Evolutionary conservation across 768 basidiomycete species (phyloP).

Genomic region (Phaeotremella fagi): DNA sequence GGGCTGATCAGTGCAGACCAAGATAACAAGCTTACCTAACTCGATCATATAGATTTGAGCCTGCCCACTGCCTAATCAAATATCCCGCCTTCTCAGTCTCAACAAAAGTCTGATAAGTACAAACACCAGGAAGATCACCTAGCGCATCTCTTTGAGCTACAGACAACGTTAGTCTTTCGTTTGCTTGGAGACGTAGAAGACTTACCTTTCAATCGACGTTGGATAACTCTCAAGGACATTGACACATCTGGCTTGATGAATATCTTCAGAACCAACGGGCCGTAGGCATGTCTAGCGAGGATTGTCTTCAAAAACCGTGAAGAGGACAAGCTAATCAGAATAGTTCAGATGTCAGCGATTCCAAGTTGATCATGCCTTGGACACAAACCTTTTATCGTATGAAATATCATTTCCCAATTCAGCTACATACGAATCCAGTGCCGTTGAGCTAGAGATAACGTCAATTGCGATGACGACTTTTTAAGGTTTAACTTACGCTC

Average conservation of each 20-base stretch:
- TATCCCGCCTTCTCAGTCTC: conserved; percentile 97
- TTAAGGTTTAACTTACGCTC: conserved; percentile 35
- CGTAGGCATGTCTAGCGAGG: conserved; percentile 75
- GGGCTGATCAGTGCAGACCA: no score
- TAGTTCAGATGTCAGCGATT: background rate
- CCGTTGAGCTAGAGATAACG: conserved; percentile 46
- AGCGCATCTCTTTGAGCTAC: conserved; percentile 81
- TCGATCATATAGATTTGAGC: conserved; percentile 90
- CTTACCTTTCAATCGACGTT: conserved; percentile 67
- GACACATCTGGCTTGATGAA: conserved; percentile 92
- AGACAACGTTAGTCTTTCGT: background rate
- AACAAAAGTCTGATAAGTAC: conserved; percentile 79
- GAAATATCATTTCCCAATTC: conserved; percentile 81
- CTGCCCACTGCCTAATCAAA: conserved; percentile 88
- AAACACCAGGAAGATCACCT: conserved; percentile 77
- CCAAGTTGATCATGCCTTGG: background rate
- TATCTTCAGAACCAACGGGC: conserved; percentile 83
- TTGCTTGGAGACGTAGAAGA: background rate
- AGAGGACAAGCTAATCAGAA: conserved; percentile 57
- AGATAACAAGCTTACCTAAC: no score
- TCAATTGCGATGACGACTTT: background rate
- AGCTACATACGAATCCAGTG: conserved; percentile 82
- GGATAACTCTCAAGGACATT: conserved; percentile 67
- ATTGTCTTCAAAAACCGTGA: conserved; percentile 79
- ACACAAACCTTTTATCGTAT: conserved; percentile 80